A percentile compares a stretch with the other conserved stretches of the same genome.
phyloP scores from a whole-genome alignment of 1,284 basidiomycete genomes.

The Tausonia pullulans region DNA sequence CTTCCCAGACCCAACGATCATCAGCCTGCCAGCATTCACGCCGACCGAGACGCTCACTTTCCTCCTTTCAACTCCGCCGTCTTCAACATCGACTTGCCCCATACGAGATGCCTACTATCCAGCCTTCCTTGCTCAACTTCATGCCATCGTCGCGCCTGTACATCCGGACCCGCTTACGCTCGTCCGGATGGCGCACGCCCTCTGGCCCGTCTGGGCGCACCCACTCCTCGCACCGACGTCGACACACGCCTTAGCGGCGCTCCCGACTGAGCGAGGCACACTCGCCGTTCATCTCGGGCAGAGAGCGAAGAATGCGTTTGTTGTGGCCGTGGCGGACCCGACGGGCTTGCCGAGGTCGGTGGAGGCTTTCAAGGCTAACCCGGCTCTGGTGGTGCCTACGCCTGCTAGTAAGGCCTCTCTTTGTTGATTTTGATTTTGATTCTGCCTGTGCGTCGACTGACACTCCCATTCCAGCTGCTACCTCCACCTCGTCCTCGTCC shows the following conservation, averaged over 20 bases:
- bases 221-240: not conserved
- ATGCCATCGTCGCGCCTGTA: not conserved
- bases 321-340: slow-evolving; percentile 8
- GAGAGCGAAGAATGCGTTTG: slow-evolving; percentile 1
- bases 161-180: slow-evolving; percentile 12
- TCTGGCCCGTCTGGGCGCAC: slow-evolving; percentile 10
- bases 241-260: no score
- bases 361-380: not conserved
- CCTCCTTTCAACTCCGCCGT: not conserved
- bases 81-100: no score
- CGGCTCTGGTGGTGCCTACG: no score
- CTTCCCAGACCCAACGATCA: slow-evolving; percentile 7
- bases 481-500: not conserved
- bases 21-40: slow-evolving; percentile 6
- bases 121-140: slow-evolving; percentile 7
- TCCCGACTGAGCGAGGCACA: no score
- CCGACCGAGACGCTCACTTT: not conserved
- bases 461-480: not conserved
- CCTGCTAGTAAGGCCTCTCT: no score
- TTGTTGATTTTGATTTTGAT: no score
- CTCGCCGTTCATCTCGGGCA: not conserved
- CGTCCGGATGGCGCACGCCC: slow-evolving; percentile 6
- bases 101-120: not conserved
- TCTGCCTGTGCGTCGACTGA: no score
- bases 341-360: not conserved